Evolutionary conservation across 169 alveolate genomes (phyloP).

Genomic region (Plasmodium cynomolgi): DNA sequence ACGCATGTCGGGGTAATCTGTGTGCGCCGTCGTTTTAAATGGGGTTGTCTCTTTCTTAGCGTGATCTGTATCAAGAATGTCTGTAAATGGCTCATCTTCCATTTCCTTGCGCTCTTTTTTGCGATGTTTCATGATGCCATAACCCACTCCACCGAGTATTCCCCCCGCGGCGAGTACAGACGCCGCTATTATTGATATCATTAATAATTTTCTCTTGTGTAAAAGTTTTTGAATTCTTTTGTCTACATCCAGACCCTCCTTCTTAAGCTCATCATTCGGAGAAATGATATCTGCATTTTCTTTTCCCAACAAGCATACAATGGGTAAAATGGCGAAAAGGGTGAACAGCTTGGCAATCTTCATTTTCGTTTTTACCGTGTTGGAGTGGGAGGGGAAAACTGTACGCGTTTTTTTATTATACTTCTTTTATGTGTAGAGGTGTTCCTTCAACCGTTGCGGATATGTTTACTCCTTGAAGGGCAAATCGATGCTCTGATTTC

Average conservation of each 20-base stretch:
- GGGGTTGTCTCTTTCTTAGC: too few species aligned
- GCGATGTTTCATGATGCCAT: not conserved
- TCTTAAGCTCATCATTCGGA: not conserved
- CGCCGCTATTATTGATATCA: not conserved
- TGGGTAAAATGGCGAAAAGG: not conserved
- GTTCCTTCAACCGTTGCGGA: not conserved
- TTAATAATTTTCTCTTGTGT: not conserved
- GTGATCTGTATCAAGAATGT: not conserved
- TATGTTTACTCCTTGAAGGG: not conserved
- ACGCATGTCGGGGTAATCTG: not conserved
- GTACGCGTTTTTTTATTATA: not conserved
- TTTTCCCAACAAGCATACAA: not conserved
- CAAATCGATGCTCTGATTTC: not conserved
- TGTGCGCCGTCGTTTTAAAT: not conserved
- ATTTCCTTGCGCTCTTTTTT: not conserved
- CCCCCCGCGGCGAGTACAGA: not conserved
- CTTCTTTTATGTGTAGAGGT: not conserved
- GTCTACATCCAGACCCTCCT: not conserved
- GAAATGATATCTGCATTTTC: not conserved
- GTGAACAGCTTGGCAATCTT: not conserved
- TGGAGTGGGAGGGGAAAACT: not conserved
- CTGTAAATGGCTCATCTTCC: not conserved
- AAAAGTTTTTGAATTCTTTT: not conserved
- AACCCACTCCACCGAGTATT: not conserved
- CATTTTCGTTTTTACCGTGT: not conserved